phyloP scores from a whole-genome alignment of 495 filamentous ascomycete genomes.

The Aspergillus campestris region DNA sequence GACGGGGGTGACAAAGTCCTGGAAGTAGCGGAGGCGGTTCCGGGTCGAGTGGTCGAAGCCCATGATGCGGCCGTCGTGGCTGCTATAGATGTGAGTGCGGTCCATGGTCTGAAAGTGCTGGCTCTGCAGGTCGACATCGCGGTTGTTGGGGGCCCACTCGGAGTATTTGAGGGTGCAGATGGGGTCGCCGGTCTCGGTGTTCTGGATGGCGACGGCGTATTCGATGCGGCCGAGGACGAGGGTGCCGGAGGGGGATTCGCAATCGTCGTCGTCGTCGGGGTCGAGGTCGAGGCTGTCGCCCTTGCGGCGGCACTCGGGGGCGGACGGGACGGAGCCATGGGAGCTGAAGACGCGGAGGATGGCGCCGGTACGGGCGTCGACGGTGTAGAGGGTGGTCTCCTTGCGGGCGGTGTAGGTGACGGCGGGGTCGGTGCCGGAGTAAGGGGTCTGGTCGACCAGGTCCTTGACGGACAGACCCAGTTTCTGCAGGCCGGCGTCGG shows the following conservation, averaged over 20 bases:
- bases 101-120: slow-evolving; percentile 78
- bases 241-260: slow-evolving; percentile 58
- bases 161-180: slow-evolving; percentile 89
- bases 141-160: slow-evolving; percentile 92
- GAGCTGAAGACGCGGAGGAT: slow-evolving; percentile 60
- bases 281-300: slow-evolving; percentile 55
- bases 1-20: slow-evolving; percentile 74
- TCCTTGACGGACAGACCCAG: slow-evolving; percentile 71
- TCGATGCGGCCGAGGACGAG: slow-evolving; percentile 77
- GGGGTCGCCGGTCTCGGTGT: slow-evolving; percentile 59
- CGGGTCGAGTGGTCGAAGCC: slow-evolving; percentile 62
- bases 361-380: slow-evolving; percentile 76
- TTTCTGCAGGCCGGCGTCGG: slow-evolving; percentile 51
- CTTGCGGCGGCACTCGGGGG: slow-evolving; percentile 42
- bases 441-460: slow-evolving; percentile 61
- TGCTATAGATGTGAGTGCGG: slow-evolving; percentile 77
- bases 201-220: slow-evolving; percentile 79
- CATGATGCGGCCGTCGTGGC: slow-evolving; percentile 79
- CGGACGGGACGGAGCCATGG: slow-evolving; percentile 41
- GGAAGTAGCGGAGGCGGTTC: slow-evolving; percentile 48
- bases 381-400: slow-evolving; percentile 68
- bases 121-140: slow-evolving; percentile 75
- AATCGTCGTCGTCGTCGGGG: slow-evolving; percentile 59
- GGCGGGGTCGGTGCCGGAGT: slow-evolving; percentile 56
- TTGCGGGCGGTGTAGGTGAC: slow-evolving; percentile 76